Percentiles rank a stretch among this genome's conserved stretches.
These are phyloP conservation scores for Chaetomium cochliodes DNA, from an alignment of 495 filamentous ascomycete species.

Conservation along the genomic window DNA sequence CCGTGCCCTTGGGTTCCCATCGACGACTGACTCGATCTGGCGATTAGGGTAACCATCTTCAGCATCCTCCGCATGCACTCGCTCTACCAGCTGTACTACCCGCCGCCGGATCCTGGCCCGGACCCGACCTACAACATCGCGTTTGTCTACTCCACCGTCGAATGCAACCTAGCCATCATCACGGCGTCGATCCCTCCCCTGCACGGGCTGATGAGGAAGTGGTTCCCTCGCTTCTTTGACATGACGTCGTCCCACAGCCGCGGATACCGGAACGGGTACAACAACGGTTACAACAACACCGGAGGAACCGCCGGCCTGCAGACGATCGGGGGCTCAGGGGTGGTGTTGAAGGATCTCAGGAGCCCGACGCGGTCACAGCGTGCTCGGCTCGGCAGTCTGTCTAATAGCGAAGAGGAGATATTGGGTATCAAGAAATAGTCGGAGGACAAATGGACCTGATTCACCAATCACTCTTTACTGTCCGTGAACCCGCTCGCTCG, in stretches of 20 bases:
- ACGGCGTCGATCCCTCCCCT: conserved; percentile 35
- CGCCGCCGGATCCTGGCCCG: conserved; percentile 3
- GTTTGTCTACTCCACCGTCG: conserved; percentile 26
- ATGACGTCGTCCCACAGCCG: not conserved
- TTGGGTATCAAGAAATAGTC: conserved; percentile 5
- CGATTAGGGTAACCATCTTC: conserved; percentile 40
- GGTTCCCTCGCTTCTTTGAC: conserved; percentile 25
- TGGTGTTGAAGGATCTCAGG: no score
- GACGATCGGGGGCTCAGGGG: no score
- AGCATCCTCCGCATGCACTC: conserved; percentile 26
- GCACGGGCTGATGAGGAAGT: conserved; percentile 23
- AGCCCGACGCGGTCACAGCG: conserved; percentile 4
- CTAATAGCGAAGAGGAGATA: conserved; percentile 21
- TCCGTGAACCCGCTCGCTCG: no score
- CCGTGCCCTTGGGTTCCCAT: no score
- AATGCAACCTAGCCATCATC: conserved; percentile 45
- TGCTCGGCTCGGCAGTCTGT: conserved; percentile 13
- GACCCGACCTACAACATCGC: not conserved
- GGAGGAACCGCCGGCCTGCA: no score
- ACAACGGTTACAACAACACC: no score
- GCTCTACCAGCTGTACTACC: conserved; percentile 24
- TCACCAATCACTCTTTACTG: no score
- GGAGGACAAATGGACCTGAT: no score
- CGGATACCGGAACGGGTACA: not conserved
- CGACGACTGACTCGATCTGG: no score